Evolutionary conservation across 352 stramenopile genomes (phyloP).

Genomic region (Aphanomyces invadans): DNA sequence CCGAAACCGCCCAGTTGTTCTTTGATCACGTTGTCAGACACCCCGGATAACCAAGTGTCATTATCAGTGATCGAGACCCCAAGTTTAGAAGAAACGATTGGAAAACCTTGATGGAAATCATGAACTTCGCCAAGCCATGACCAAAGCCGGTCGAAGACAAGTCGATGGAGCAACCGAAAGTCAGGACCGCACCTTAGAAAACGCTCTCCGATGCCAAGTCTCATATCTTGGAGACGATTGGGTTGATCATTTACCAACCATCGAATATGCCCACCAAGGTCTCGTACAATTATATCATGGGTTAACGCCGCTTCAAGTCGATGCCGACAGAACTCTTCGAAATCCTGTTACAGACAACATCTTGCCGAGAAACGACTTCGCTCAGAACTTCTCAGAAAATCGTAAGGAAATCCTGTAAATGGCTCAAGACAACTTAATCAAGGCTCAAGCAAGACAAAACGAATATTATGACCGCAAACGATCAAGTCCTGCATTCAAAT

Average conservation of each 20-base stretch:
- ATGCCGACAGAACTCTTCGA: background rate
- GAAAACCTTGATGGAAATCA: constrained; percentile 25
- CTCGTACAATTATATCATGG: constrained; percentile 6
- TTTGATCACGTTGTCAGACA: constrained; percentile 11
- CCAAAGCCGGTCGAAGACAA: constrained; percentile 21
- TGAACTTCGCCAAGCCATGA: constrained; percentile 26
- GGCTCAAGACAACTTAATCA: background rate
- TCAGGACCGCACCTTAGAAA: constrained; percentile 18
- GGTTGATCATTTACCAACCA: constrained; percentile 8
- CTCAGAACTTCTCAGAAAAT: constrained; percentile 17
- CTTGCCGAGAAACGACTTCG: background rate
- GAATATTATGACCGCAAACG: constrained; percentile 10
- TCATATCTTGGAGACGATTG: constrained; percentile 22
- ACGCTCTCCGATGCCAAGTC: background rate
- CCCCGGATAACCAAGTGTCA: background rate
- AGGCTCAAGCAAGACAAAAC: constrained; percentile 4
- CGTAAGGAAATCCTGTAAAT: background rate
- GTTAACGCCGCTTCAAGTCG: background rate
- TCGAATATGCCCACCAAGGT: constrained; percentile 21
- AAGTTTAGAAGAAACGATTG: constrained; percentile 28
- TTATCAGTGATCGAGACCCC: constrained; percentile 20
- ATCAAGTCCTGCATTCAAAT: constrained; percentile 3
- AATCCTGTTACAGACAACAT: background rate
- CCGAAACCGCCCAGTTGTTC: background rate
- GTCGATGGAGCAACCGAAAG: constrained; percentile 16